Evolutionary conservation across 306 rosid species (phyloP).

Genomic region (Bauhinia variegata): DNA sequence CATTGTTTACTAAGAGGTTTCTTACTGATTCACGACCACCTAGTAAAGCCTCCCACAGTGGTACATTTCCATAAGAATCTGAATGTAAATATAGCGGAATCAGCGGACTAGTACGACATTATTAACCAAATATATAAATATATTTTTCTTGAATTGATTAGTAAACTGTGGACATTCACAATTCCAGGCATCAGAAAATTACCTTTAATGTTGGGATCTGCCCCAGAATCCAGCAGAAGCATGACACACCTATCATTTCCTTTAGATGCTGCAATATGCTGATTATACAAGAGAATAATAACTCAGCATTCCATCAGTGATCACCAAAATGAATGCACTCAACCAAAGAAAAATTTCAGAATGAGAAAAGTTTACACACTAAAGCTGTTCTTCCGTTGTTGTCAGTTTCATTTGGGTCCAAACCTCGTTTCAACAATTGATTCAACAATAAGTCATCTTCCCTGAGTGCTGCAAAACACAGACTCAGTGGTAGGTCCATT

Average conservation of each 20-base stretch:
- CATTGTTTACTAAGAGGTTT: constrained; percentile 64
- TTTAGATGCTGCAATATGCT: constrained; percentile 79
- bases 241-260: constrained; percentile 75
- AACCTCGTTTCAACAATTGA: constrained; percentile 54
- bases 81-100: constrained; percentile 15
- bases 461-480: constrained; percentile 61
- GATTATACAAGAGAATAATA: constrained; percentile 29
- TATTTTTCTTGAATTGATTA: no score
- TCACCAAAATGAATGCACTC: neutral
- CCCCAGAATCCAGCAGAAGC: constrained; percentile 74
- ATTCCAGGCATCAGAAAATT: constrained; percentile 20
- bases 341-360: neutral
- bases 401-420: constrained; percentile 63
- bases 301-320: neutral
- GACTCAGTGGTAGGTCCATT: constrained; percentile 67
- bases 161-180: no score
- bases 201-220: constrained; percentile 84
- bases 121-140: no score
- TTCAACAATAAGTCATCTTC: constrained; percentile 62
- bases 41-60: constrained; percentile 81
- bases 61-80: constrained; percentile 80
- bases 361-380: constrained; percentile 28
- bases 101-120: no score
- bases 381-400: constrained; percentile 60
- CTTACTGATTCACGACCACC: constrained; percentile 59